Evolutionary conservation across 495 filamentous ascomycete species (phyloP), one percentile per base, ranked within the genome.

Genomic region (Penicillium verhagenii): DNA sequence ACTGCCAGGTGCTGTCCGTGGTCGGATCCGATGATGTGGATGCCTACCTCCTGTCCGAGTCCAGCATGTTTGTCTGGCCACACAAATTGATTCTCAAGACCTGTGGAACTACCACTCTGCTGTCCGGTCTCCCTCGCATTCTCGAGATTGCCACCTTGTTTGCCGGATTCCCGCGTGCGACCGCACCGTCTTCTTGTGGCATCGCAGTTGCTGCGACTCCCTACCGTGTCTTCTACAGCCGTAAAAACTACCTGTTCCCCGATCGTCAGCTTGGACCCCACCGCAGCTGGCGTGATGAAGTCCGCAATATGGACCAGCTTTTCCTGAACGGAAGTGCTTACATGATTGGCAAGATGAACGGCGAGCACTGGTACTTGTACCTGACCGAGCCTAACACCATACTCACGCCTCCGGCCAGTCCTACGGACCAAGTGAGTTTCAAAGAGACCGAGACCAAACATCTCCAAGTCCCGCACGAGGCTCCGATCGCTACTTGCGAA

Each of bases 331-430:
- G 95, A 38, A 97, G 93, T 71, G 95, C 95, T 26, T 99, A 99
- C 74, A 95, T 97, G 92, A 94, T 99, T 57, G 95, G 95, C 59
- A 96, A 96, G 72, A 97, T 97, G 92, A 99, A 99, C 65, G 93
- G 94, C 56, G 95, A 97, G 72, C 95, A 99, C 65, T 99, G 95
- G 95, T 97, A 97, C 65, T 77, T 99, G 35, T 99, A 97, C 71
- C 82, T 97, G 67, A 99, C 95, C 28, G 87, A 90, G 48, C 91
- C 95, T 16, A 82, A 87, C 65, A 87, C 81, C 9, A 71, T 84
- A 58, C 79, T 96, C 52, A 96, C 92, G 1, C 95, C 92, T 11
- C 94, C 95, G 52, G 76, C 84, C 7, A 96, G 87, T 18, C 93
- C 94, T 1, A 75, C 77, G 31, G 69, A 68, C 44, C 77, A 83